These are phyloP conservation scores for Rubus idaeus DNA, from an alignment of 306 rosid species.

Conservation along the genomic window DNA sequence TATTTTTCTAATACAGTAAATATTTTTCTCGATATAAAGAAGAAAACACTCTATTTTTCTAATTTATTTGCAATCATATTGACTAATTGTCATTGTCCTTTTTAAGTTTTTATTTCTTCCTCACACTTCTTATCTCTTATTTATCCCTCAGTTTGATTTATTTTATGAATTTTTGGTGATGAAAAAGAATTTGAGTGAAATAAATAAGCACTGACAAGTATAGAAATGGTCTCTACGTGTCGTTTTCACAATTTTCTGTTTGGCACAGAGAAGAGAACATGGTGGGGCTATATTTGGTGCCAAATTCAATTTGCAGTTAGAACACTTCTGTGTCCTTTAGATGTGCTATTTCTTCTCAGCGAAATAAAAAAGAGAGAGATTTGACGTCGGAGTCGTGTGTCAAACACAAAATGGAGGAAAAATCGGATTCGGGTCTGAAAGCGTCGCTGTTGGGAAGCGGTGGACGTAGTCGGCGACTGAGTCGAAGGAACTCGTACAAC, in stretches of 20 bases:
- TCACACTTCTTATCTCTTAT: not conserved
- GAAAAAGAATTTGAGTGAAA: too few relatives aligned
- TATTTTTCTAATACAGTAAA: too few relatives aligned
- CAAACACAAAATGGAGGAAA: conserved; percentile 28
- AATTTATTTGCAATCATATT: too few relatives aligned
- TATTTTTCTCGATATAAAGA: too few relatives aligned
- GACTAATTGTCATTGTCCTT: not conserved
- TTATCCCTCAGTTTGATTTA: not conserved
- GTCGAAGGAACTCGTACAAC: conserved; percentile 43
- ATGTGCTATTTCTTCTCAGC: not conserved
- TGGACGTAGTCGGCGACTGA: conserved; percentile 23
- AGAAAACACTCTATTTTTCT: too few relatives aligned
- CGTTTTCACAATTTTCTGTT: not conserved
- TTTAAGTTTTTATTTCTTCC: not conserved
- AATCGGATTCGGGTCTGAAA: conserved; percentile 22
- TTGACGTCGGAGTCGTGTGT: not conserved
- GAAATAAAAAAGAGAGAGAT: not conserved
- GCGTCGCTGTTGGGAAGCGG: conserved; percentile 29
- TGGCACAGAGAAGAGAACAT: not conserved
- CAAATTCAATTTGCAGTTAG: conserved; percentile 4
- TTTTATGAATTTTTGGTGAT: too few relatives aligned
- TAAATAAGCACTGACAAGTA: too few relatives aligned
- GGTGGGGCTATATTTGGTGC: not conserved
- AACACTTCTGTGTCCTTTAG: not conserved
- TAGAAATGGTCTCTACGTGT: not conserved